Conservation (phyloP, 208 protist species). For the Angomonas desouzai region DNA sequence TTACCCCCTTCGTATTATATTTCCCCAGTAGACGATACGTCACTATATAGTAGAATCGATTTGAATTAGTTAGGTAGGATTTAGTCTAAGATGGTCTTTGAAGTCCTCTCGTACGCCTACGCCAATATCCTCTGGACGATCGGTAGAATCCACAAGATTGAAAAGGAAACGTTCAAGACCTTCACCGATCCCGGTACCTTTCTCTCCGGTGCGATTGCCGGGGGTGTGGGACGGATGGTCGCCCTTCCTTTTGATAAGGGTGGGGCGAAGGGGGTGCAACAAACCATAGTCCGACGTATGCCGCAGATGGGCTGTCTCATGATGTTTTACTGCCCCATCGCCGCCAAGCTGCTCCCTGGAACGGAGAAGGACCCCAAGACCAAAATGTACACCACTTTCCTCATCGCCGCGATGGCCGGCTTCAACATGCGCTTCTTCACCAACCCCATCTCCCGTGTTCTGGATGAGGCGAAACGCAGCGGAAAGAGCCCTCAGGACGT, state of each 20-base stretch:
- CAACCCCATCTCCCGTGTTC: constrained; percentile 81
- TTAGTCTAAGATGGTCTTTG: constrained; percentile 37
- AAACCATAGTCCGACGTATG: constrained; percentile 65
- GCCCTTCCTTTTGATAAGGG: constrained; percentile 69
- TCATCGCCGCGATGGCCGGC: constrained; percentile 68
- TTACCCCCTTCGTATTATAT: background rate
- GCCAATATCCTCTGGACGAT: constrained; percentile 26
- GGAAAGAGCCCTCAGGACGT: constrained; percentile 47
- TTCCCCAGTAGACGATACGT: no score
- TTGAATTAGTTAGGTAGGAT: background rate
- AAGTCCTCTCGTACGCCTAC: constrained; percentile 44
- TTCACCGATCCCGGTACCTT: constrained; percentile 77
- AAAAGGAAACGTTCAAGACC: constrained; percentile 53
- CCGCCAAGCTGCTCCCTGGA: constrained; percentile 57
- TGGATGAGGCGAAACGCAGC: constrained; percentile 77
- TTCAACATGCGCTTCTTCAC: constrained; percentile 83
- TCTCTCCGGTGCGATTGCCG: constrained; percentile 68
- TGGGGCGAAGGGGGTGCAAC: constrained; percentile 62
- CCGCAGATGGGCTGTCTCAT: constrained; percentile 82
- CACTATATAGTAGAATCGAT: background rate
- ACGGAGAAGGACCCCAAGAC: constrained; percentile 52
- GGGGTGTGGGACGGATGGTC: constrained; percentile 47
- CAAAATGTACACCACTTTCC: constrained; percentile 81
- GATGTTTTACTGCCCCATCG: constrained; percentile 83
- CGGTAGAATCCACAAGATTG: constrained; percentile 45